These are phyloP conservation scores for Chytriomyces sp. DNA, from an alignment of 192 early-diverging fungal species.

Conservation along the genomic window DNA sequence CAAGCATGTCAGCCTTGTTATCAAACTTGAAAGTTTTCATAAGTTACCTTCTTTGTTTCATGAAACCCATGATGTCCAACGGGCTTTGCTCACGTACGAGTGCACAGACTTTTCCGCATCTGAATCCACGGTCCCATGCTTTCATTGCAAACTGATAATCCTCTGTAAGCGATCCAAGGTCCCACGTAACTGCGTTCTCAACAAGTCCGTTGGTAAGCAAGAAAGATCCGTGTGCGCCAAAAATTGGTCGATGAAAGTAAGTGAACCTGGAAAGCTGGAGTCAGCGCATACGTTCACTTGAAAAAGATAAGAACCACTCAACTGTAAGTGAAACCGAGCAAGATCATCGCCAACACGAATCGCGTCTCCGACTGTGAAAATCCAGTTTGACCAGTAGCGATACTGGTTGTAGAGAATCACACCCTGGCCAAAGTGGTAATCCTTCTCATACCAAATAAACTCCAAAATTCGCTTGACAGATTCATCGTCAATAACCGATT, in stretches of 20 bases:
- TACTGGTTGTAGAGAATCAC: conserved; percentile 68
- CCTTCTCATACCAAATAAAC: conserved; percentile 64
- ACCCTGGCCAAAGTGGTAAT: conserved; percentile 61
- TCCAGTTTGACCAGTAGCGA: conserved; percentile 60
- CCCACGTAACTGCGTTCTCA: conserved; percentile 63
- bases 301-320: conserved; percentile 30
- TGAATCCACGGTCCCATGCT: conserved; percentile 58
- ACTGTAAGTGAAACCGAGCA: conserved; percentile 61
- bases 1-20: neutral
- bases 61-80: conserved; percentile 55
- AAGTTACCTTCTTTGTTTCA: conserved; percentile 53
- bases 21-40: neutral
- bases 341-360: conserved; percentile 65
- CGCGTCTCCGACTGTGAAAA: conserved; percentile 64
- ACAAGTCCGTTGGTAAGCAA: conserved; percentile 58
- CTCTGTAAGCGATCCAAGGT: conserved; percentile 60
- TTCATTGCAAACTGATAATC: conserved; percentile 61
- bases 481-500: conserved; percentile 65
- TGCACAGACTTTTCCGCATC: conserved; percentile 60
- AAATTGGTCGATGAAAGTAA: conserved; percentile 60
- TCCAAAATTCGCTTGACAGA: conserved; percentile 55
- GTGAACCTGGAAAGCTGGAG: conserved; percentile 42
- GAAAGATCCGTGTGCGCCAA: conserved; percentile 65
- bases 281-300: neutral
- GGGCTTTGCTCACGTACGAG: conserved; percentile 63